A percentile compares a stretch with the other conserved stretches of the same genome.
Conservation (phyloP, 2,329 filamentous ascomycete species). For the Hymenoscyphus albidus region DNA sequence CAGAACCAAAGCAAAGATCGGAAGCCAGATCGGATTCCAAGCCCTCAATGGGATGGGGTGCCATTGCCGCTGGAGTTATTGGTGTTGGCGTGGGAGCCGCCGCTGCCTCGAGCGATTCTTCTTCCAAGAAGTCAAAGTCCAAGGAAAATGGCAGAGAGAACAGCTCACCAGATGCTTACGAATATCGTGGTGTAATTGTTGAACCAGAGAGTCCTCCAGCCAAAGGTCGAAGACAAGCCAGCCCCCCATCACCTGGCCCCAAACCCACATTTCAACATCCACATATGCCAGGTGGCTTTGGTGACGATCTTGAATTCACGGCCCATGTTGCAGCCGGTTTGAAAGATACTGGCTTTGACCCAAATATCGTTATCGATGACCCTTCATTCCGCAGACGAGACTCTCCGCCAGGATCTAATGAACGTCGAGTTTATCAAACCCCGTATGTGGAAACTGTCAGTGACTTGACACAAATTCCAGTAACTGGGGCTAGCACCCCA, state of each 20-base stretch:
- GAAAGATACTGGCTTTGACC: conserved; percentile 66
- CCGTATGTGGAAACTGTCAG: conserved; percentile 48
- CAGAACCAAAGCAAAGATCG: conserved; percentile 33
- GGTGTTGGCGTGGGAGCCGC: conserved; percentile 38
- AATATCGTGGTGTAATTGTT: conserved; percentile 26
- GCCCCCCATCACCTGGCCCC: conserved; percentile 52
- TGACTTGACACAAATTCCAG: conserved; percentile 36
- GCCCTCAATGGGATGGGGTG: conserved; percentile 44
- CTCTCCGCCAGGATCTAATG: conserved; percentile 59
- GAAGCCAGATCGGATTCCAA: conserved; percentile 24
- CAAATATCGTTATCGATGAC: conserved; percentile 66
- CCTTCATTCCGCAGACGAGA: conserved; percentile 59
- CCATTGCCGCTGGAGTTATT: conserved; percentile 48
- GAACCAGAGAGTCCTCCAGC: conserved; percentile 28
- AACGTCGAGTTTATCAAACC: conserved; percentile 44
- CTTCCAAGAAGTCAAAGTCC: conserved; percentile 12
- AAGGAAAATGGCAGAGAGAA: conserved; percentile 9
- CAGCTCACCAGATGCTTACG: conserved; percentile 15
- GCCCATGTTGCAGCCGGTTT: conserved; percentile 66
- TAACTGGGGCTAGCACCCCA: conserved; percentile 17
- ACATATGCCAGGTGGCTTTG: conserved; percentile 63
- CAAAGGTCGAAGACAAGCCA: conserved; percentile 28
- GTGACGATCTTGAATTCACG: conserved; percentile 64
- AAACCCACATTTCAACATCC: conserved; percentile 45
- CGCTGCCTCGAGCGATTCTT: conserved; percentile 24